Evolutionary conservation across 208 protist species (phyloP), one percentile per base, ranked within the genome.

Genomic region (Trypanosoma vivax): DNA sequence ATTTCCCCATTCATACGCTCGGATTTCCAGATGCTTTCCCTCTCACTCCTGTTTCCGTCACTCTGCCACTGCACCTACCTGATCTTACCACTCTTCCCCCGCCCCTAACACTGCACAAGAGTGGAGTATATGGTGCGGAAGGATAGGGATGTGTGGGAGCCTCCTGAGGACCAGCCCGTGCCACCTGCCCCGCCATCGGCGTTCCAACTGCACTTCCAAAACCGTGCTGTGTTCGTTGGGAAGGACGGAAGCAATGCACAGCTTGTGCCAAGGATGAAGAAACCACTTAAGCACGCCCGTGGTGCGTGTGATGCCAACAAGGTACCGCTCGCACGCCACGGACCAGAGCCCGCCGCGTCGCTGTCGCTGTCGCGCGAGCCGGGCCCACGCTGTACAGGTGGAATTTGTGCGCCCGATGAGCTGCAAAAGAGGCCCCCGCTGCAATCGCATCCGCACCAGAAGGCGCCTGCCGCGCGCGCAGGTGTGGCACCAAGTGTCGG

Each of bases 101-200:
- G n/a, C n/a, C n/a, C n/a, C n/a, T n/a, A n/a, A n/a, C n/a, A n/a
- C n/a, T n/a, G n/a, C n/a, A n/a, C n/a, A n/a, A n/a, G n/a, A n/a
- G n/a, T n/a, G n/a, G n/a, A 18, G 3, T 3, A 21, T 13, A 64
- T 57, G 34, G 70, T 66, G 47, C 65, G 21, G 18, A 65, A 78
- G 50, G 84, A 92, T 33, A 70, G 53, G 5, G 84, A 77, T 55
- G 76, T 88, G 5, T 92, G 84, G 81, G 69, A 47, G 0, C 84
- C 81, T 21, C 83, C 78, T 11, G 66, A 73, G 18, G 68, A 74
- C 6, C 51, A 19, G 0, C 51, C 35, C 14, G 6, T 7, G 3
- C 23, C 48, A 25, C 30, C 49, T 35, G 40, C 18, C 14, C 35
- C 34, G 24, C 65, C 40, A 25, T 76, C 67, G 21, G 65, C 61